These are phyloP conservation scores for Hibiscus trionum DNA, from an alignment of 345 rosid species.

Conservation along the genomic window DNA sequence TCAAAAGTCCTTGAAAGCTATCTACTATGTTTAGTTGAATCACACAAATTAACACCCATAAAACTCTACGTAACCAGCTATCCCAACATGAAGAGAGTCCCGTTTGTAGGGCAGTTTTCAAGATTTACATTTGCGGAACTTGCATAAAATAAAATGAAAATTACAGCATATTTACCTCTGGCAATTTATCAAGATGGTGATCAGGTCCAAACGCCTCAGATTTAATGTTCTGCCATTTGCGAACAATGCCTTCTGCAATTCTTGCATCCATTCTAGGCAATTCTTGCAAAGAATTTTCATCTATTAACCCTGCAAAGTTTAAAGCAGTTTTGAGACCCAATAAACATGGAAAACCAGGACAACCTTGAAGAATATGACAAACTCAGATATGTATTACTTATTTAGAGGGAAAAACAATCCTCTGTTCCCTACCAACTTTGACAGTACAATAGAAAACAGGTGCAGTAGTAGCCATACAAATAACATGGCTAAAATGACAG, in stretches of 20 bases:
- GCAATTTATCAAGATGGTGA: slow-evolving; percentile 49
- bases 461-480: neutral
- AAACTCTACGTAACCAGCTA: neutral
- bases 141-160: neutral
- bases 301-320: neutral
- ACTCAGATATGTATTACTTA: neutral
- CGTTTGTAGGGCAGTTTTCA: neutral
- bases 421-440: neutral
- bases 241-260: slow-evolving; percentile 70
- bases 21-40: neutral
- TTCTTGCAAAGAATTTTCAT: slow-evolving; percentile 33
- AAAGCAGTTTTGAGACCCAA: neutral
- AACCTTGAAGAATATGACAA: neutral
- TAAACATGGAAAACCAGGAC: neutral
- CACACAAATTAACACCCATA: neutral
- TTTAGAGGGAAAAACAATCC: neutral
- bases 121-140: neutral
- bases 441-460: neutral
- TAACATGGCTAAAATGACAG: neutral
- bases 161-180: slow-evolving; percentile 47
- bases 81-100: neutral
- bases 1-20: neutral
- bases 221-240: slow-evolving; percentile 81
- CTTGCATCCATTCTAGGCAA: slow-evolving; percentile 74
- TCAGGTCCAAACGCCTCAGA: slow-evolving; percentile 79